phyloP scores from a whole-genome alignment of 805 yeast genomes.

The Candida nemodendra region DNA sequence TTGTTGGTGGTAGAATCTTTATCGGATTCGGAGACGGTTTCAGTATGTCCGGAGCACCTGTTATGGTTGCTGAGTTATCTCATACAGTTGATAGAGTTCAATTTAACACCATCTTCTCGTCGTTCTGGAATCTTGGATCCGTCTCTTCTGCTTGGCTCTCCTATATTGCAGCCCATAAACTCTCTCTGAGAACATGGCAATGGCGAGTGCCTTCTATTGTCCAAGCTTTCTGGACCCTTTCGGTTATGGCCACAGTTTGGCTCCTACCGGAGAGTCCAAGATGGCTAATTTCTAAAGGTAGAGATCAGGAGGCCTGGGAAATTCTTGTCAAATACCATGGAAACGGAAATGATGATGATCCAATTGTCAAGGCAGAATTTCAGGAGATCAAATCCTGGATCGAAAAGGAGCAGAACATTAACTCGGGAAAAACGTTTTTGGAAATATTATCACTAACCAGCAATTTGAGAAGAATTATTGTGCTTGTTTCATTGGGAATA shows the following conservation, averaged over 20 bases:
- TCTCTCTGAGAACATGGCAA: conserved; percentile 37
- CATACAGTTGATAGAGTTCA: conserved; percentile 41
- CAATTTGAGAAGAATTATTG: background rate
- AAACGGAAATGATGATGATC: background rate
- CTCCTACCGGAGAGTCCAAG: conserved; percentile 36
- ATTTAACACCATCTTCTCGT: conserved; percentile 41
- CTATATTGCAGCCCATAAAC: conserved; percentile 35
- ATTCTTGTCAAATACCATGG: conserved; percentile 6
- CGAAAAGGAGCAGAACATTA: background rate
- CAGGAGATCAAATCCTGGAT: conserved; percentile 4
- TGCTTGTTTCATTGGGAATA: conserved; percentile 1
- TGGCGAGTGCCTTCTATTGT: conserved; percentile 54
- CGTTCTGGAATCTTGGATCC: conserved; percentile 43
- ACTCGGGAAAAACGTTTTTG: conserved; percentile 1
- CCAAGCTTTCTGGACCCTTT: conserved; percentile 28
- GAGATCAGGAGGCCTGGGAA: conserved; percentile 31
- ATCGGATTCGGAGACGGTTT: conserved; percentile 44
- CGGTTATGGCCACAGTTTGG: background rate
- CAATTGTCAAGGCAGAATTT: conserved; percentile 1
- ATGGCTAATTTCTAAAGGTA: conserved; percentile 36
- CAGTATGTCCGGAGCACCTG: conserved; percentile 42
- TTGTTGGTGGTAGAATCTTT: conserved; percentile 41
- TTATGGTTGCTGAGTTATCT: conserved; percentile 46
- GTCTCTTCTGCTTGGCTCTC: conserved; percentile 43
- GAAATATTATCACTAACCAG: background rate